Evolutionary conservation across 1,139 yeast genomes (phyloP).

Genomic region (Yarrowia galli): DNA sequence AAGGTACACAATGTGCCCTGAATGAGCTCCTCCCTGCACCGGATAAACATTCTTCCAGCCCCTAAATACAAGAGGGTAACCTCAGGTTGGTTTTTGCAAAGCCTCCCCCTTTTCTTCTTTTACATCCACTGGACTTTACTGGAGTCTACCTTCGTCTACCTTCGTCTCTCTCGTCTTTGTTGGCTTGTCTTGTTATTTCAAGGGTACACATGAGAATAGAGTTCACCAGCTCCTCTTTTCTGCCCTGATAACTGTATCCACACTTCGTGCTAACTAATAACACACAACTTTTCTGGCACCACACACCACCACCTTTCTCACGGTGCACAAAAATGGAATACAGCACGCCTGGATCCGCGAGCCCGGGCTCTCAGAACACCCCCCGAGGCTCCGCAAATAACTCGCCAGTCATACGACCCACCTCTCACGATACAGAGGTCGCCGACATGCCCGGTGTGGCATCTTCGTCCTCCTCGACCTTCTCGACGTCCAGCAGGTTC

Average conservation of each 20-base stretch:
- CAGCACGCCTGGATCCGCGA: slow-evolving; percentile 20
- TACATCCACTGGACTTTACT: too few species aligned
- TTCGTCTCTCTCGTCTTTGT: too few species aligned
- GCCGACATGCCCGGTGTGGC: slow-evolving; percentile 21
- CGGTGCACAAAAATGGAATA: slow-evolving; percentile 14
- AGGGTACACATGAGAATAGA: not conserved
- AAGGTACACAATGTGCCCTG: too few species aligned
- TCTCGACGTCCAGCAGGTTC: slow-evolving; percentile 26
- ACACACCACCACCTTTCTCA: not conserved
- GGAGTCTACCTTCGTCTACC: not conserved
- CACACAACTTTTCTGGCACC: too few species aligned
- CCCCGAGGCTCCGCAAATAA: slow-evolving; percentile 3
- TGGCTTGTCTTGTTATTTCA: not conserved
- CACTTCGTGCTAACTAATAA: not conserved
- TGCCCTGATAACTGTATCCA: slow-evolving; percentile 30
- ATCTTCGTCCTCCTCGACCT: slow-evolving; percentile 17
- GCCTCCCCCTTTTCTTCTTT: too few species aligned
- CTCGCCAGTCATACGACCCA: slow-evolving; percentile 23
- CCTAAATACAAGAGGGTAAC: too few species aligned
- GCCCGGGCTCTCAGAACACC: not conserved
- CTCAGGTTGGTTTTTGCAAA: too few species aligned
- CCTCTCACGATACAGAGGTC: slow-evolving; percentile 13
- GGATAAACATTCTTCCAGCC: too few species aligned
- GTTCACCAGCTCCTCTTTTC: slow-evolving; percentile 21
- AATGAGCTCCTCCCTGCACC: too few species aligned